phyloP scores from a whole-genome alignment of 2,329 filamentous ascomycete species.

The Diaporthe sp. region DNA sequence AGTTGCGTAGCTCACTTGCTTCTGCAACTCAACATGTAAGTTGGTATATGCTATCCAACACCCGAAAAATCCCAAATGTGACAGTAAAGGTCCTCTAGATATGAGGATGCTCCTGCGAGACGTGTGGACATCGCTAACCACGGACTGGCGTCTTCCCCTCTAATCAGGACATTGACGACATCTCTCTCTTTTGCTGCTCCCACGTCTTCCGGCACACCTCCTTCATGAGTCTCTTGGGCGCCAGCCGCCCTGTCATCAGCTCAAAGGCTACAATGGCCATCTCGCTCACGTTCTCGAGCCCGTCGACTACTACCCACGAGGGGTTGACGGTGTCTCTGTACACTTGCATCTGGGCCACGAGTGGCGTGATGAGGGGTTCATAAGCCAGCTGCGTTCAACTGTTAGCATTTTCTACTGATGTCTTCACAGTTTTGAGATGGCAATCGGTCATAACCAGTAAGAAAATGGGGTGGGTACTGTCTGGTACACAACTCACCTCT shows the following conservation, averaged over 20 bases:
- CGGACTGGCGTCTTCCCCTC: not conserved
- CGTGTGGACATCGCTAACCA: not conserved
- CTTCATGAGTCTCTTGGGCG: slow-evolving; percentile 78
- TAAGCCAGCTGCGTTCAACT: slow-evolving; percentile 68
- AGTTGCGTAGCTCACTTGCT: not conserved
- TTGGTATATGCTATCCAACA: not conserved
- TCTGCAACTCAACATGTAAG: not conserved
- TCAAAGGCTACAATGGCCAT: slow-evolving; percentile 85
- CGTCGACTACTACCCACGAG: slow-evolving; percentile 80
- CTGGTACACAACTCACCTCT: slow-evolving; percentile 59
- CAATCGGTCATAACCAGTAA: not conserved
- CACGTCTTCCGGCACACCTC: slow-evolving; percentile 64
- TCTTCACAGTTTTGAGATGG: not conserved
- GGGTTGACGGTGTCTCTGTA: slow-evolving; percentile 63
- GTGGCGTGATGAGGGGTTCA: slow-evolving; percentile 77
- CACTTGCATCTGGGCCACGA: slow-evolving; percentile 75
- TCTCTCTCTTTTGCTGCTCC: slow-evolving; percentile 53
- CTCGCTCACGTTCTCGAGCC: slow-evolving; percentile 79
- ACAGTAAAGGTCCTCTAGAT: not conserved
- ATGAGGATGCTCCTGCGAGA: not conserved
- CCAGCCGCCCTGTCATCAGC: slow-evolving; percentile 80
- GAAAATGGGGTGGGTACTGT: not conserved
- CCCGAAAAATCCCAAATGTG: not conserved
- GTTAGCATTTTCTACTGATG: slow-evolving; percentile 28
- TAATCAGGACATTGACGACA: slow-evolving; percentile 42